Conservation (phyloP, 139 green algal species). For the Tetradesmus lagerheimii region DNA sequence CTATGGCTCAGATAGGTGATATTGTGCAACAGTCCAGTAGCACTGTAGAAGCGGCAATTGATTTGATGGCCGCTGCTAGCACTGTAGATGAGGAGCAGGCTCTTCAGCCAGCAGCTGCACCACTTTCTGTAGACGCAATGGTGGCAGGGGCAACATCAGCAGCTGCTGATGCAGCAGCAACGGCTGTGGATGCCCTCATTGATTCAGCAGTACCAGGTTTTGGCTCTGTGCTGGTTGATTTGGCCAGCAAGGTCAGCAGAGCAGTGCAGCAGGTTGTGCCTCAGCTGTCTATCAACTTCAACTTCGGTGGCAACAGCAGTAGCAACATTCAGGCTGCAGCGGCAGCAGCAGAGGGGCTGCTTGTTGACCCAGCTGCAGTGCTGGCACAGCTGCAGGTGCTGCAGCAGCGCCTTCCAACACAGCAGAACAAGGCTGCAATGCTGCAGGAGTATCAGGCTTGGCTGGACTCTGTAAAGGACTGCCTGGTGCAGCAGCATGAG, state of each 20-base stretch:
- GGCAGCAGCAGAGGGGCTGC: not conserved
- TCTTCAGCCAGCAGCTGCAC: not conserved
- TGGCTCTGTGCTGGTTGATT: not conserved
- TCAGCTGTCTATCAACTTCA: slow-evolving; percentile 20
- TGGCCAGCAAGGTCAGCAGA: not conserved
- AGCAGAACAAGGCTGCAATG: slow-evolving; percentile 4
- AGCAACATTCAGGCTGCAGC: not conserved
- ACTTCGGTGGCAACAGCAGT: not conserved
- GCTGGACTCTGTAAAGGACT: slow-evolving; percentile 38
- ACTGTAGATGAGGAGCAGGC: not conserved
- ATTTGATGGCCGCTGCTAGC: not conserved
- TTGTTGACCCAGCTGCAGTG: not conserved
- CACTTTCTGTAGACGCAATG: not conserved
- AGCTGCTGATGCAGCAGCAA: not conserved
- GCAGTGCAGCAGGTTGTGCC: slow-evolving; percentile 1
- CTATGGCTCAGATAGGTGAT: not conserved
- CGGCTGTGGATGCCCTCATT: not conserved
- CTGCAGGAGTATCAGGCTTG: slow-evolving; percentile 33
- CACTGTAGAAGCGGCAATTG: not conserved
- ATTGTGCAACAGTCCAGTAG: not conserved
- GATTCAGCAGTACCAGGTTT: not conserved
- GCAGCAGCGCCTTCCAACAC: slow-evolving; percentile 28
- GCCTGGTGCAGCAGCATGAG: slow-evolving; percentile 41
- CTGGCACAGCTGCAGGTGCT: not conserved
- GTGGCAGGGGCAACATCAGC: not conserved